Evolutionary conservation across 106 monocot genomes (phyloP).

Genomic region (Alisma plantagoaquatica): DNA sequence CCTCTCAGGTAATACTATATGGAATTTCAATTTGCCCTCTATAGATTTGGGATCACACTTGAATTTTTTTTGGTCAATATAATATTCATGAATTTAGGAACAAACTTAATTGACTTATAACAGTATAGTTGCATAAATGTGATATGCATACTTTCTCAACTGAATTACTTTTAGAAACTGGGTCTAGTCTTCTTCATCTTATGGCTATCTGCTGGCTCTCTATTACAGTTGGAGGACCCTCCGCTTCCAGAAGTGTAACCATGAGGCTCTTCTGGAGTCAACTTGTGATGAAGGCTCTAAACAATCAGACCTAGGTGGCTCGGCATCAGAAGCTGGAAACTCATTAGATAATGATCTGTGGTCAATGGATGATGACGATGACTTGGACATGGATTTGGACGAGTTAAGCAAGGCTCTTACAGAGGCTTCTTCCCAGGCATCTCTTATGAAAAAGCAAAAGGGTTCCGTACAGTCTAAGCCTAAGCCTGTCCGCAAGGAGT

Average conservation of each 20-base stretch:
- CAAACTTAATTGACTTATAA: too few relatives aligned
- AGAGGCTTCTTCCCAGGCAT: conserved; percentile 29
- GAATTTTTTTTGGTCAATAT: too few relatives aligned
- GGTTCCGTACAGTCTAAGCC: conserved; percentile 11
- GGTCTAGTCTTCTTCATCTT: not conserved
- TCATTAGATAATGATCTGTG: conserved; percentile 1
- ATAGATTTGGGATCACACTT: too few relatives aligned
- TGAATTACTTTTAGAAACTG: too few relatives aligned
- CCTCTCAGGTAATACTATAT: too few relatives aligned
- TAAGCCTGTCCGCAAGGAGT: conserved; percentile 19
- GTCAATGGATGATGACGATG: conserved; percentile 18
- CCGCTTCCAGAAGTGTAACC: conserved; percentile 43
- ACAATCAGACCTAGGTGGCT: conserved; percentile 3
- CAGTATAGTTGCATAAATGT: conserved; percentile 19
- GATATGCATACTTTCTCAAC: conserved; percentile 28
- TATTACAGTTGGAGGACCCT: conserved; percentile 59
- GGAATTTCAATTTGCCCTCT: too few relatives aligned
- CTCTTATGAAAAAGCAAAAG: conserved; percentile 35
- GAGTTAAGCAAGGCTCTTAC: conserved; percentile 45
- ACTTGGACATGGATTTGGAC: conserved; percentile 44
- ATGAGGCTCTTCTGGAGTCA: not conserved
- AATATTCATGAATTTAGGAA: too few relatives aligned
- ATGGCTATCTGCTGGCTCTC: not conserved
- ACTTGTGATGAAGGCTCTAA: conserved; percentile 1
- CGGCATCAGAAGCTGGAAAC: too few relatives aligned